These are phyloP conservation scores for Cunninghamia lanceolata DNA, from an alignment of 75 land plant species.

Conservation along the genomic window DNA sequence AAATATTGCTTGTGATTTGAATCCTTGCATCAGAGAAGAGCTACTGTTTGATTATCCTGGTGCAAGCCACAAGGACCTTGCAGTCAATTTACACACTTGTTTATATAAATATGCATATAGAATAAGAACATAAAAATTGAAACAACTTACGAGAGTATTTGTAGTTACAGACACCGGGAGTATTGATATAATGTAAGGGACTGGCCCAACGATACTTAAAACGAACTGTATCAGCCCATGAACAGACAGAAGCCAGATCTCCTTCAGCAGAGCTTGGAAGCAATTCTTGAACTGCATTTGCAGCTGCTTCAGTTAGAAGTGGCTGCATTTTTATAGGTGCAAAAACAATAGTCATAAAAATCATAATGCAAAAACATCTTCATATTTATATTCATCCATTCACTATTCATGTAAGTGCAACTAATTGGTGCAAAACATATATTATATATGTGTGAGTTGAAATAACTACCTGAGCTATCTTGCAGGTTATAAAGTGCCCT, in stretches of 20 bases:
- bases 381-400: no score
- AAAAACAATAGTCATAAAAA: background rate
- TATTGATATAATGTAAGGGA: conserved; percentile 48
- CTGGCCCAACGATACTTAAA: conserved; percentile 30
- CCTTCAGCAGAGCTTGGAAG: conserved; percentile 40
- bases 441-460: background rate
- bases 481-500: conserved; percentile 51
- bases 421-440: background rate
- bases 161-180: conserved; percentile 39
- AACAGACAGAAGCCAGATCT: conserved; percentile 42
- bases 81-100: no score
- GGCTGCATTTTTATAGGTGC: conserved; percentile 15
- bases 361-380: background rate
- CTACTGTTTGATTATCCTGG: background rate
- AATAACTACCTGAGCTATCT: conserved; percentile 47
- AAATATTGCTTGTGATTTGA: background rate
- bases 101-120: background rate
- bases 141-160: conserved; percentile 30
- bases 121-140: background rate
- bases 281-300: conserved; percentile 29
- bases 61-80: background rate
- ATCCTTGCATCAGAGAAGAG: background rate
- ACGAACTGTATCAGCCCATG: conserved; percentile 59
- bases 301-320: conserved; percentile 23
- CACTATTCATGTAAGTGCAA: background rate